Evolutionary conservation across 495 filamentous ascomycete genomes (phyloP).

Genomic region (Aspergillus funiculosus): DNA sequence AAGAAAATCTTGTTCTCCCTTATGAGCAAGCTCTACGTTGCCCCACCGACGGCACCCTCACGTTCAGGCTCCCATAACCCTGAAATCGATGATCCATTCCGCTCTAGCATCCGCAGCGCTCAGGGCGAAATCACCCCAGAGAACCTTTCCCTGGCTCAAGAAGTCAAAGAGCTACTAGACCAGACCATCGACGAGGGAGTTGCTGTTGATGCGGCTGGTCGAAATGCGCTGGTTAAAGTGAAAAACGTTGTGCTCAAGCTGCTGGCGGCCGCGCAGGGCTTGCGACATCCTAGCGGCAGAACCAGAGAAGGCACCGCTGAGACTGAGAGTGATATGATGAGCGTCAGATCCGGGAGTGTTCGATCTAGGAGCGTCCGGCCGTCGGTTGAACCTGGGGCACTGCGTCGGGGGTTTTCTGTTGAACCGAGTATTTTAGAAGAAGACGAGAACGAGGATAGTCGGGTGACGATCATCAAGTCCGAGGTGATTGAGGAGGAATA

Average conservation of each 20-base stretch:
- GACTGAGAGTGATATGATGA: conserved; percentile 27
- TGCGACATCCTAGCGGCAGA: conserved; percentile 29
- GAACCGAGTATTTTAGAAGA: conserved; percentile 48
- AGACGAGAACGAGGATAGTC: conserved; percentile 50
- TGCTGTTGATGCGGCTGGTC: conserved; percentile 61
- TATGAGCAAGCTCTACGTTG: conserved; percentile 76
- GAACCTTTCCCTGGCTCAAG: conserved; percentile 32
- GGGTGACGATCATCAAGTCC: conserved; percentile 42
- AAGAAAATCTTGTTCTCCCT: conserved; percentile 73
- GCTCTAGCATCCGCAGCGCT: conserved; percentile 34
- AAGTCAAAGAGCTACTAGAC: conserved; percentile 50
- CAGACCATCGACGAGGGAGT: conserved; percentile 65
- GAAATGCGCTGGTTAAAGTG: conserved; percentile 74
- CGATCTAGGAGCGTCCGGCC: conserved; percentile 36
- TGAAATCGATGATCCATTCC: conserved; percentile 37
- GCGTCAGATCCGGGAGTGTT: conserved; percentile 24
- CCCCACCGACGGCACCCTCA: conserved; percentile 42
- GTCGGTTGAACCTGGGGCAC: conserved; percentile 33
- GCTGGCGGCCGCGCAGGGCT: conserved; percentile 35
- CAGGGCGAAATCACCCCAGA: conserved; percentile 34
- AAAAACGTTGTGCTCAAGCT: conserved; percentile 55
- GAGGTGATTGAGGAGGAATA: conserved; percentile 40
- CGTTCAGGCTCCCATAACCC: conserved; percentile 36
- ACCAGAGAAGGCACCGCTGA: conserved; percentile 39
- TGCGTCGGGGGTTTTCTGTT: conserved; percentile 33